Conservation (phyloP, 208 protist species). For the Crithidia expoeki region DNA sequence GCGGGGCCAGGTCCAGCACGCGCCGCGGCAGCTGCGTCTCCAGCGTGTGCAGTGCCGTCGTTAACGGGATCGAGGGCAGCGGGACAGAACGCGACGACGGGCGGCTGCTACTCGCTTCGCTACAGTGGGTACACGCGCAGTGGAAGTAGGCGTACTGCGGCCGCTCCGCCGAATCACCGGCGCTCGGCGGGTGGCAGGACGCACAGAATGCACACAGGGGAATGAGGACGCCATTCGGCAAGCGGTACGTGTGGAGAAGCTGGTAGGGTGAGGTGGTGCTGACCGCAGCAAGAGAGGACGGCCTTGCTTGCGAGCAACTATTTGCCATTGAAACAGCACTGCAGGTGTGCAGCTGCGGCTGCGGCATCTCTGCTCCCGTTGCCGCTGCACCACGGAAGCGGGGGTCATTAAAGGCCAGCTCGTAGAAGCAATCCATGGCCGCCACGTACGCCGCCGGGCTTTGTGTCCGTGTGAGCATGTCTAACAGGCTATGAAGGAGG, state of each 20-base stretch:
- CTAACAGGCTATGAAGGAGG: slow-evolving; percentile 44
- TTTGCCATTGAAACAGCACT: neutral
- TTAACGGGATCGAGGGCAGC: slow-evolving; percentile 42
- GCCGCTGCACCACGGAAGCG: slow-evolving; percentile 17
- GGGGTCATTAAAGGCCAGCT: slow-evolving; percentile 70
- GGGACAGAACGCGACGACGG: slow-evolving; percentile 7
- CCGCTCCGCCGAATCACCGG: slow-evolving; percentile 25
- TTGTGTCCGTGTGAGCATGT: slow-evolving; percentile 35
- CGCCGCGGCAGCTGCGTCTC: slow-evolving; percentile 30
- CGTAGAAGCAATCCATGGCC: slow-evolving; percentile 68
- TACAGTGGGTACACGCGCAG: slow-evolving; percentile 56
- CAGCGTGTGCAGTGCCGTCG: slow-evolving; percentile 43
- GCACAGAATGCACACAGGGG: slow-evolving; percentile 66
- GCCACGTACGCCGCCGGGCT: slow-evolving; percentile 59
- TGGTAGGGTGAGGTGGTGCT: slow-evolving; percentile 46
- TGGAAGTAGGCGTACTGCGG: slow-evolving; percentile 65
- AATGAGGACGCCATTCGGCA: slow-evolving; percentile 31
- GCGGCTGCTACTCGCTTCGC: slow-evolving; percentile 1
- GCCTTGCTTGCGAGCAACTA: neutral
- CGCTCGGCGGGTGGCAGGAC: slow-evolving; percentile 44
- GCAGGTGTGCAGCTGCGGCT: slow-evolving; percentile 18
- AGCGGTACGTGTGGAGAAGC: slow-evolving; percentile 47
- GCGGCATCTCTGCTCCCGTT: slow-evolving; percentile 7
- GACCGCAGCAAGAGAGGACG: neutral
- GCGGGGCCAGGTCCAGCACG: slow-evolving; percentile 20